phyloP scores from a whole-genome alignment of 2,329 filamentous ascomycete genomes.

The Paraconiothyrium brasiliense region DNA sequence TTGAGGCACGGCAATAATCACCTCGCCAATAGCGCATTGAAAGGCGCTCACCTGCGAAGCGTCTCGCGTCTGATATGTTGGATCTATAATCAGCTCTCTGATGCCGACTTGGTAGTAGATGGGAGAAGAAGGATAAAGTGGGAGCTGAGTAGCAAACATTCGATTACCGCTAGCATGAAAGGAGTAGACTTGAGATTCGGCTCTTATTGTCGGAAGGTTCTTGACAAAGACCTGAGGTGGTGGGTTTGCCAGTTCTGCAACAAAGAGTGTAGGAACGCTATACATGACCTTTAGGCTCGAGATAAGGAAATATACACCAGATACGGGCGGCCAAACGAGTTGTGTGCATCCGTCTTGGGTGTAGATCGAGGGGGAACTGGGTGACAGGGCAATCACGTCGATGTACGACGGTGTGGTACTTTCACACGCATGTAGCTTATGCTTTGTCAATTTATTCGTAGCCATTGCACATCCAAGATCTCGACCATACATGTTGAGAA shows the following conservation, averaged over 20 bases:
- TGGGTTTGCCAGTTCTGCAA: conserved; percentile 9
- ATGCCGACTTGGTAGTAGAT: conserved; percentile 24
- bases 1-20: neutral
- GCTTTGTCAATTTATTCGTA: too few relatives aligned
- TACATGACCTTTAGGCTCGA: neutral
- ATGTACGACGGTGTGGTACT: too few relatives aligned
- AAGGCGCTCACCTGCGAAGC: conserved; percentile 24
- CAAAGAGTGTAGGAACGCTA: neutral
- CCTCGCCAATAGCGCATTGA: too few relatives aligned
- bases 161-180: neutral
- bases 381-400: too few relatives aligned
- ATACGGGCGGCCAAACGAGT: too few relatives aligned
- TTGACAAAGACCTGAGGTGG: conserved; percentile 4
- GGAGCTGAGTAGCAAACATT: neutral
- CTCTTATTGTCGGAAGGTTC: neutral
- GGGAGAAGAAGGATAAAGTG: conserved; percentile 10
- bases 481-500: too few relatives aligned
- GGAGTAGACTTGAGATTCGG: conserved; percentile 10
- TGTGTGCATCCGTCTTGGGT: too few relatives aligned
- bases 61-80: neutral
- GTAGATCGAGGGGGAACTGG: too few relatives aligned
- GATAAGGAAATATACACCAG: too few relatives aligned
- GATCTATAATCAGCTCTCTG: neutral
- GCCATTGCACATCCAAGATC: too few relatives aligned
- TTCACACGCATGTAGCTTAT: too few relatives aligned